Evolutionary conservation across 352 stramenopile genomes (phyloP).

Genomic region (Phytophthora constricta): DNA sequence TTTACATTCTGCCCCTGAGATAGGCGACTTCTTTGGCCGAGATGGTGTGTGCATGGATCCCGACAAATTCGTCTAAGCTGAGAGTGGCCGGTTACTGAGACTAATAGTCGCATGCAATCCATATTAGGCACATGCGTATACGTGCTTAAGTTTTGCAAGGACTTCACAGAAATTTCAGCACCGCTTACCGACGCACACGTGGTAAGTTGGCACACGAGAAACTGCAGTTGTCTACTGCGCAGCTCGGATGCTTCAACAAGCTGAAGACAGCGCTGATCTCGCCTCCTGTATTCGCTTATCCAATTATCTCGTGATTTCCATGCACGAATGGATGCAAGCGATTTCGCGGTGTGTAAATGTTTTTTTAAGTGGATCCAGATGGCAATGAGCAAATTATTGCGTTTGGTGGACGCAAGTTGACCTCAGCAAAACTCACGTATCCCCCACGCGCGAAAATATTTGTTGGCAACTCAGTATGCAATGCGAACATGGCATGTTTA

Average conservation of each 20-base stretch:
- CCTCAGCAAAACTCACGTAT: not conserved
- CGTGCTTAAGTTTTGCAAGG: conserved; percentile 7
- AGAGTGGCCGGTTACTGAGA: not conserved
- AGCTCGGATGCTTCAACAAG: conserved; percentile 1
- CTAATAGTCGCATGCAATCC: conserved; percentile 9
- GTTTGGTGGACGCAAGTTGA: conserved; percentile 7
- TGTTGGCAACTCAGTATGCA: conserved; percentile 6
- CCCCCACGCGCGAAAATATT: not conserved
- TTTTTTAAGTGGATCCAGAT: conserved; percentile 2
- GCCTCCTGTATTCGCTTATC: not conserved
- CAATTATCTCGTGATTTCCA: conserved; percentile 7
- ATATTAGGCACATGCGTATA: conserved; percentile 17
- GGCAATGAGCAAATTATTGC: conserved; percentile 7
- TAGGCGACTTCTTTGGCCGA: not conserved
- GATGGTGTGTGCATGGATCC: conserved; percentile 16
- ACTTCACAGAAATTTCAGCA: conserved; percentile 2
- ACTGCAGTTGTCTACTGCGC: not conserved
- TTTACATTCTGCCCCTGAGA: conserved; percentile 13
- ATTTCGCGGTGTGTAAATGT: conserved; percentile 6
- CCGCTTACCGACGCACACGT: conserved; percentile 9
- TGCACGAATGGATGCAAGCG: conserved; percentile 11
- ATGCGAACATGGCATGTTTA: conserved; percentile 22
- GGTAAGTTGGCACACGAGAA: not conserved
- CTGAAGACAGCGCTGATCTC: not conserved
- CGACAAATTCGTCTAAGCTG: not conserved